Base-by-base conservation (phyloP, 1,284 basidiomycete genomes). In the Laetiporus sulphureus region DNA sequence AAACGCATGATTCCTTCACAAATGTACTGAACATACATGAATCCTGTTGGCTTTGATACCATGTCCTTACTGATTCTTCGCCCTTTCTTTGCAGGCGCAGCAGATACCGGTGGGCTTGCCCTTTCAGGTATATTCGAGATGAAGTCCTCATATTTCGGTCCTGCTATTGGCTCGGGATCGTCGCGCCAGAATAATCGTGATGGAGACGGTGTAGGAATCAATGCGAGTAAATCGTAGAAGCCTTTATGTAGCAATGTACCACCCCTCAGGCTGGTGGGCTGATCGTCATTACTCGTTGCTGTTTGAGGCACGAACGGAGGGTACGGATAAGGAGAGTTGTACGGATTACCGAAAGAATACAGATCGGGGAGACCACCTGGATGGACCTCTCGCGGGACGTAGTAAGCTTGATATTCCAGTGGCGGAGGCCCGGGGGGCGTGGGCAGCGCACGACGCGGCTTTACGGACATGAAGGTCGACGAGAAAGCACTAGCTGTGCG, bases 161-260 rank as follows among this genome's bases (percentile, higher is more conserved):
- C 76, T 55, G 82, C 72, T 22, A 81, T 55, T 39, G 60, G 50
- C 43, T 64, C 48, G 33, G 55, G 42, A 51, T 56, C 57, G 52
- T 52, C 67, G 42, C 66, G 69, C 79, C 78, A 79, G 45, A 81
- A 64, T 53, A 83, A 64, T 44, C 79, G 70, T 45, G 79, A 79
- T 32, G 79, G 73, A 40, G 78, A 78, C 53, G 78, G 76, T 2
- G 77, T 81, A 7, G 81, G 81, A 48, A 87, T 82, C 68, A 86
- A 72, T n/a, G 85, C 71, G 29, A 91, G 70, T 23, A 93, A 72
- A 66, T 93, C 87, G 64, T 89, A 88, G 68, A 92, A 93, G 5
- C 89, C 90, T 48, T 83, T 81, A 68, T 91, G 87, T 24, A 89
- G 66, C 34, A 90, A 63, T 10, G 85, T 83, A 16, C 82, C 84